Base-by-base conservation (phyloP, 768 basidiomycete species). In the Termitomyces sp. region DNA sequence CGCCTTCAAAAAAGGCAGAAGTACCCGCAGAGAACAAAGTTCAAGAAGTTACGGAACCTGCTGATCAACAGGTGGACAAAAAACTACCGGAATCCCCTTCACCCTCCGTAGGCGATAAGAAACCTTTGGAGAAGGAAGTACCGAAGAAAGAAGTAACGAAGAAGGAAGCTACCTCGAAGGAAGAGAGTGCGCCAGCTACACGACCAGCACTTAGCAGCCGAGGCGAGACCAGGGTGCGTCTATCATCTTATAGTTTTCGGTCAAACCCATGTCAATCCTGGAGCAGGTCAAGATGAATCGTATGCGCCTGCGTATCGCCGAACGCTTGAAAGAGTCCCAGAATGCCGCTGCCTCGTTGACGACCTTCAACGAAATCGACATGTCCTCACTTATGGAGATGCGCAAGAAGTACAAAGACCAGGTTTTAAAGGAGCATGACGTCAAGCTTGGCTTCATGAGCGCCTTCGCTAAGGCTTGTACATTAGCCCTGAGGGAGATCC, bases 291-390 rank as follows among this genome's bases (percentile, higher is more conserved):
- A 98, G 79, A 98, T 99, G 95, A 95, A 84, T 71, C 88, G 95
- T 51, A 99, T 99, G 97, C 91, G 96, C 45, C 79, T 90, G 59
- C 92, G 95, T 58, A 99, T 99, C 65, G 89, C 95, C 45, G 93
- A 95, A 73, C 93, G 96, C 51, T 83, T 99, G 69, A 99, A 99
- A 77, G 88, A 97, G 69, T 96, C 95, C 22, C 96, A 99, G 71
- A 97, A 98, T 68, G 84, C 91, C 19, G 97, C 96, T 4, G 96
- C 96, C 45, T 95, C 93, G 48, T 73, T 98, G 57, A 98, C 97
- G 34, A 98, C 96, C 24, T 99, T 99, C 83, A 98, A 99, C 76
- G 96, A 99, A 74, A 92, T 99, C 67, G 96, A 98, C 77, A 98
- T 99, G 96, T 94, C 93, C 41, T 87, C 90, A 42, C 76, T 98